Conservation (phyloP, 2,329 filamentous ascomycete genomes). For the Hypoxylon sp. region DNA sequence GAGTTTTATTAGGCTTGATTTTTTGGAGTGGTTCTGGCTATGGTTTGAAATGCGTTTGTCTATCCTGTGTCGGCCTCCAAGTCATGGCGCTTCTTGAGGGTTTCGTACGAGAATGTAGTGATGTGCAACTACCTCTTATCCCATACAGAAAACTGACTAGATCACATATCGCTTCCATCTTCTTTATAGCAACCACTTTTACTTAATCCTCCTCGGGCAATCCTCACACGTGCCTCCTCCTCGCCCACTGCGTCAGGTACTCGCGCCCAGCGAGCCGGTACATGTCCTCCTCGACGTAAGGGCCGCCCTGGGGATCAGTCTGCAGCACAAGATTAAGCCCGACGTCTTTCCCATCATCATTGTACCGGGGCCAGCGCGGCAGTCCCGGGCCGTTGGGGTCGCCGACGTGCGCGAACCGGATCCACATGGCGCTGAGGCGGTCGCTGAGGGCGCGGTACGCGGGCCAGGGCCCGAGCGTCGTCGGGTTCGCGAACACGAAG, state of each 20-base stretch:
- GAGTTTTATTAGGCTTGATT: no score
- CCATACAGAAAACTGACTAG: no score
- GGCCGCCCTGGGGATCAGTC: conserved; percentile 42
- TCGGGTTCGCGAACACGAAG: conserved; percentile 50
- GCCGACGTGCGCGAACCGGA: conserved; percentile 40
- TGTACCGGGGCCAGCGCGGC: conserved; percentile 44
- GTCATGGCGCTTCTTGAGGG: no score
- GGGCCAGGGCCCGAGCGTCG: conserved; percentile 36
- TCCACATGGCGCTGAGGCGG: conserved; percentile 44
- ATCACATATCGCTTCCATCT: no score
- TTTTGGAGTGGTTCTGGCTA: not conserved
- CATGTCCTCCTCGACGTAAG: conserved; percentile 46
- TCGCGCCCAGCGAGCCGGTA: conserved; percentile 46
- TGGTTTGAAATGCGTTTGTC: no score
- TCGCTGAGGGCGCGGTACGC: conserved; percentile 40
- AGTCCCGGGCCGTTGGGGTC: conserved; percentile 41
- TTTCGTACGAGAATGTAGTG: no score
- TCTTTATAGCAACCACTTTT: no score
- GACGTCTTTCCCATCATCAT: conserved; percentile 30
- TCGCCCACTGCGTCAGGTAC: conserved; percentile 45
- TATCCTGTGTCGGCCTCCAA: no score
- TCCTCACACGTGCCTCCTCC: conserved; percentile 34
- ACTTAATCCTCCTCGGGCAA: no score
- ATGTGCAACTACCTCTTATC: no score
- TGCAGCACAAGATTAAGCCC: conserved; percentile 46